A percentile compares a stretch with the other conserved stretches of the same genome.
Conservation (phyloP, 441 rosid genomes). For the Bruguiera hainesii region DNA sequence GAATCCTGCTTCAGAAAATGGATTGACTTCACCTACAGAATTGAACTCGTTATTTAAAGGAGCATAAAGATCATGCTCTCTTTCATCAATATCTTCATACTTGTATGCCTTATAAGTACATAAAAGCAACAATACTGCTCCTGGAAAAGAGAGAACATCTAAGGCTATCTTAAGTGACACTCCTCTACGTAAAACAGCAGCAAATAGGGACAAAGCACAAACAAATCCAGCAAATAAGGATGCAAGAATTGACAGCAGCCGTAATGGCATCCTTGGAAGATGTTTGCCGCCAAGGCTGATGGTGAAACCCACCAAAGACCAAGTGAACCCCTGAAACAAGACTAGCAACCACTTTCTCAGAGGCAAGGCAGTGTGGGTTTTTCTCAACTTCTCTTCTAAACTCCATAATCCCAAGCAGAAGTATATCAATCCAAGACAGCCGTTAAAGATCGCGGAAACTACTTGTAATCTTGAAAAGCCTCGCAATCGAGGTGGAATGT, state of each 20-base stretch:
- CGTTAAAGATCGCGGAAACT: constrained; percentile 56
- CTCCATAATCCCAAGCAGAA: constrained; percentile 52
- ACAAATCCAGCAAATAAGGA: constrained; percentile 49
- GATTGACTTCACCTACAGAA: constrained; percentile 30
- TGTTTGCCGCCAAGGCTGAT: constrained; percentile 42
- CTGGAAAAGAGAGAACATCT: constrained; percentile 63
- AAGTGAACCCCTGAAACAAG: constrained; percentile 61
- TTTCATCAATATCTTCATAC: constrained; percentile 27
- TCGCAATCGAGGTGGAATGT: constrained; percentile 27
- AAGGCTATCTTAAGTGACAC: constrained; percentile 28
- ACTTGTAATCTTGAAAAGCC: constrained; percentile 37
- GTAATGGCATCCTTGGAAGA: constrained; percentile 38
- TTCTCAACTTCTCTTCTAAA: constrained; percentile 58
- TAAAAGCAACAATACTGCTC: constrained; percentile 51
- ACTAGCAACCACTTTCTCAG: constrained; percentile 44
- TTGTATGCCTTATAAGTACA: constrained; percentile 45
- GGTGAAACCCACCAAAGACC: constrained; percentile 50
- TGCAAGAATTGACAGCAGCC: constrained; percentile 50
- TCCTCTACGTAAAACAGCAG: constrained; percentile 29
- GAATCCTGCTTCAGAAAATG: constrained; percentile 63
- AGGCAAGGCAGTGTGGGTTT: constrained; percentile 39
- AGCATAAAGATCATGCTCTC: constrained; percentile 42
- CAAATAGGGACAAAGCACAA: constrained; percentile 41
- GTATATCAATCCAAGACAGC: constrained; percentile 63
- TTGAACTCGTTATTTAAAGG: constrained; percentile 49